Base-by-base conservation (phyloP, 805 yeast species). In the Pichia pseudocactophila region DNA sequence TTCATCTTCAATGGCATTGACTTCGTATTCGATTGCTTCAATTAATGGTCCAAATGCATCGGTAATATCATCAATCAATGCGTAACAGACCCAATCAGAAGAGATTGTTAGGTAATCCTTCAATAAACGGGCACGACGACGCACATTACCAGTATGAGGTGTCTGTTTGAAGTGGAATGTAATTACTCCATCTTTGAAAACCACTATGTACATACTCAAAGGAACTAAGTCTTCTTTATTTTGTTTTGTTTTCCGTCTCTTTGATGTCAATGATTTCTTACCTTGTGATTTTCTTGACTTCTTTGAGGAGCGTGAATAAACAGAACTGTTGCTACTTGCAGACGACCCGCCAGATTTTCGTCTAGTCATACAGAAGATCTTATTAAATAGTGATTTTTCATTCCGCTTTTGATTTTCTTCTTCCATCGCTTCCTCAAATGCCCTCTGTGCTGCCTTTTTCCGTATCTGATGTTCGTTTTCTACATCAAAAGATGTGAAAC, bases 41-140 rank as follows among this genome's bases (percentile, higher is more conserved):
- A 92, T 89, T 82, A 92, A 78, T 2, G 98, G 98, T 1, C 95
- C 97, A 68, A 86, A 92, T 0, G 95, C 95, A 68, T 92, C 98
- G 0, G 97, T 90, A 49, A 92, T 86, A 59, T 92, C 97, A 66
- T 92, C 98, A 52, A 92, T 86, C 49, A 92, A 65, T 0, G 97
- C 97, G 63, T 92, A 92, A 1, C 96, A 90, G 36, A 92, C 82
- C 98, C 98, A 92, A 61, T 92, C 97, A 0, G 97, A 78, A 2
- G 90, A 77, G 5, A 92, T 95, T 2, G 85, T 86, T 47, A 92
- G 67, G 56, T 89, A 90, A 59, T 92, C 98, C 47, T 81, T 72
- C 48, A 90, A 69, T 49, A 92, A 65, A 44, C 98, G 71, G 0
- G 95, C 95, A 59, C 98, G 76, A 59, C 97, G 74, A 52, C 98